phyloP scores from a whole-genome alignment of 1,284 basidiomycete species.

The Sporisorium graminicola region DNA sequence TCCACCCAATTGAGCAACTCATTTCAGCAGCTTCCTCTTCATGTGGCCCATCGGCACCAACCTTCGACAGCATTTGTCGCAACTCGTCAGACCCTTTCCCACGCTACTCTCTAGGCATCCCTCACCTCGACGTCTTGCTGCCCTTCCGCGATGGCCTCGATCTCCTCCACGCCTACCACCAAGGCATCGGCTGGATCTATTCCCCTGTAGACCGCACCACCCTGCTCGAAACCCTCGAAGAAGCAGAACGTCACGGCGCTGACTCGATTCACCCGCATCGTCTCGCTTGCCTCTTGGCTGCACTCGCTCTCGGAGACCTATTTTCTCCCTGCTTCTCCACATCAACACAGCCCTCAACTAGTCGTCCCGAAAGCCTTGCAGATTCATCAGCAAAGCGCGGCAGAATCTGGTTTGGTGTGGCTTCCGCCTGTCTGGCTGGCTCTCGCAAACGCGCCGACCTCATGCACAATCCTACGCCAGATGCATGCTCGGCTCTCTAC shows the following conservation, averaged over 20 bases:
- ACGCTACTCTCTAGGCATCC: slow-evolving; percentile 26
- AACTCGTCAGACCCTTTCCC: slow-evolving; percentile 18
- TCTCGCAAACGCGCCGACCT: slow-evolving; percentile 16
- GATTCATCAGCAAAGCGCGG: slow-evolving; percentile 12
- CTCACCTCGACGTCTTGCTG: slow-evolving; percentile 30
- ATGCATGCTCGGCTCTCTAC: slow-evolving; percentile 42
- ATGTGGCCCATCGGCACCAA: neutral
- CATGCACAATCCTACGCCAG: slow-evolving; percentile 29
- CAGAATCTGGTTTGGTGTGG: slow-evolving; percentile 35
- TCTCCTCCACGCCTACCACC: slow-evolving; percentile 29
- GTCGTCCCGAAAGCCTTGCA: neutral
- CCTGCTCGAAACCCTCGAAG: slow-evolving; percentile 32
- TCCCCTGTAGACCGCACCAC: slow-evolving; percentile 28
- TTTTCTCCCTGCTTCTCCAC: slow-evolving; percentile 21
- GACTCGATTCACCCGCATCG: slow-evolving; percentile 37
- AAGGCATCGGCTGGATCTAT: slow-evolving; percentile 38
- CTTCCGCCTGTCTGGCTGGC: slow-evolving; percentile 32
- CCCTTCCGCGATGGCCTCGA: slow-evolving; percentile 31
- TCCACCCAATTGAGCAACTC: neutral
- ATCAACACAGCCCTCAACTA: neutral
- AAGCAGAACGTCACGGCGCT: slow-evolving; percentile 33
- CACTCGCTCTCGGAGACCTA: slow-evolving; percentile 34
- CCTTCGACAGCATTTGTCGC: neutral
- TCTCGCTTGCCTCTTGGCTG: slow-evolving; percentile 36
- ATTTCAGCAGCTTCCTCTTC: neutral